A percentile compares a stretch with the other conserved stretches of the same genome.
Conservation (phyloP, 75 land plant species). For the Adiantum capillusveneris region DNA sequence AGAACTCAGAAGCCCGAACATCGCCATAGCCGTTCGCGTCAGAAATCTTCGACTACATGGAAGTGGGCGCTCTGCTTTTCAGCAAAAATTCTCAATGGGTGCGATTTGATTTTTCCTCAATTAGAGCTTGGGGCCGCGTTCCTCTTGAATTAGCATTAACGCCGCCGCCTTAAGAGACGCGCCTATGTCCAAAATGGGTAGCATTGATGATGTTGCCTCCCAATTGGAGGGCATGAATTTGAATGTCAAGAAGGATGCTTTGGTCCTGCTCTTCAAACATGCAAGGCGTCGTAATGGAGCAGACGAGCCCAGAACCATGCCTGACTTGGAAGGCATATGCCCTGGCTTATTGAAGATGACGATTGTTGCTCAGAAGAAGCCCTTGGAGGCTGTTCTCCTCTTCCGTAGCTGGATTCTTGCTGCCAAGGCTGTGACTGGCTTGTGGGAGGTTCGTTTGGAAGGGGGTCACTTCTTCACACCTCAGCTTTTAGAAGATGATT, state of each 20-base stretch:
- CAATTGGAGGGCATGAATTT: too few relatives aligned
- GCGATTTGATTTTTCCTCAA: too few relatives aligned
- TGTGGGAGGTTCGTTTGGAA: constrained; percentile 39
- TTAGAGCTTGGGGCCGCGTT: too few relatives aligned
- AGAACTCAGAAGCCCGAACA: too few relatives aligned
- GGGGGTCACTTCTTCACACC: constrained; percentile 19
- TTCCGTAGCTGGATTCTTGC: constrained; percentile 20
- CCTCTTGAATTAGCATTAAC: too few relatives aligned
- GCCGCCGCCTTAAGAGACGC: too few relatives aligned
- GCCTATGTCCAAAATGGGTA: too few relatives aligned
- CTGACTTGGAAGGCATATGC: neutral
- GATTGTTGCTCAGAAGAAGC: neutral
- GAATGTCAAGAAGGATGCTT: neutral
- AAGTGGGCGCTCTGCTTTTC: too few relatives aligned
- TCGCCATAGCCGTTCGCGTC: too few relatives aligned
- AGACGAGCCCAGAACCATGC: neutral
- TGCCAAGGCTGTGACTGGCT: constrained; percentile 12
- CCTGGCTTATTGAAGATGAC: neutral
- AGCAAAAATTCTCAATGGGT: too few relatives aligned
- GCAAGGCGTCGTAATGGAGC: neutral
- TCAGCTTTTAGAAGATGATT: neutral
- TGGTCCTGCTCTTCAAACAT: neutral
- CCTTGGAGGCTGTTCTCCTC: neutral
- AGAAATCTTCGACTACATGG: too few relatives aligned
- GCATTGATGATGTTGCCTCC: too few relatives aligned